Evolutionary conservation across 2,329 filamentous ascomycete species (phyloP), one percentile per base, ranked within the genome.

Genomic region (Aureobasidium sp.): DNA sequence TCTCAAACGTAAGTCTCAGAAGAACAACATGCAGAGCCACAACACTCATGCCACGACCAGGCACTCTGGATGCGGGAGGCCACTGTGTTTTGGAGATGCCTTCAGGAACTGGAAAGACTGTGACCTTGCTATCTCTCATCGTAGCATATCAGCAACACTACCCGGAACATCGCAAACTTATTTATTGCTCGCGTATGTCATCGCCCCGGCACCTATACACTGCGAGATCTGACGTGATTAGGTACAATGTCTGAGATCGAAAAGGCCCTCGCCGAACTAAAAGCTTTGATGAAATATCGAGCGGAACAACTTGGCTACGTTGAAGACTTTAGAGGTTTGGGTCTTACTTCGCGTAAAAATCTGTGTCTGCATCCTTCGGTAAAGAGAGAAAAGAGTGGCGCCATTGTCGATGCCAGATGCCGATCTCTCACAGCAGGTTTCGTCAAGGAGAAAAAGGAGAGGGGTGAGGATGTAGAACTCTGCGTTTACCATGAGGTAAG

Each of bases 201-300:
- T 29, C 5, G 29, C 34, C n/a, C 47, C 5, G 51, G n/a, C 8
- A 48, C n/a, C 15, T 26, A 4, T n/a, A 9, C 4, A 7, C n/a
- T n/a, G 12, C n/a, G 17, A n/a, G 10, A 20, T 36, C 57, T 62
- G 20, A 59, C 15, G 1, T 32, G 15, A n/a, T 10, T 53, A 86
- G 84, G 84, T 78, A 99, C 94, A 62, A 99, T 99, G 92, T 99
- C 94, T 41, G 94, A 99, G 78, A 99, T 99, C 70, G 94, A 99
- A 74, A 99, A 99, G 77, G 94, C 95, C 0, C 77, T 99, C 58
- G 90, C 90, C 10, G 94, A 99, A 75, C 75, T 99, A 68, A 91
- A 94, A 73, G 87, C 87, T 27, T 77, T 99, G 59, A 99, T 99
- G 92, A 95, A 95, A 72, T 97, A 96, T 71, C 88, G 94, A 17